phyloP scores from a whole-genome alignment of 106 monocot species.

The Hemerocallis citrina region DNA sequence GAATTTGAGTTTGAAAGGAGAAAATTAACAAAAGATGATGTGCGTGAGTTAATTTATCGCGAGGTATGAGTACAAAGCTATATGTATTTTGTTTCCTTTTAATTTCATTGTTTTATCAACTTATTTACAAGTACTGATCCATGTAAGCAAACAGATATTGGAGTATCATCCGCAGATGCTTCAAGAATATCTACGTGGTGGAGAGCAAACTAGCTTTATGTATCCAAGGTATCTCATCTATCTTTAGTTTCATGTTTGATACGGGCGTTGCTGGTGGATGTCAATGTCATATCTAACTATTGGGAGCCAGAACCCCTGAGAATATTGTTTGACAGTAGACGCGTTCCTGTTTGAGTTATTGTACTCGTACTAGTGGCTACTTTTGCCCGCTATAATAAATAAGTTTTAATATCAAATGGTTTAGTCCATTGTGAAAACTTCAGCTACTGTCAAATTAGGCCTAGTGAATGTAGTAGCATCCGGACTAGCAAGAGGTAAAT shows the following conservation, averaged over 20 bases:
- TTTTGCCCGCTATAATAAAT: no score
- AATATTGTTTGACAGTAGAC: no score
- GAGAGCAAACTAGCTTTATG: constrained; percentile 65
- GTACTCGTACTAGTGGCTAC: no score
- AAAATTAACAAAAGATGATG: constrained; percentile 70
- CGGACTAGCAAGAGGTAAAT: no score
- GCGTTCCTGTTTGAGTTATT: no score
- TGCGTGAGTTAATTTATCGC: constrained; percentile 68
- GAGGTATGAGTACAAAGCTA: constrained; percentile 33
- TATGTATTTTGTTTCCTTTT: background rate
- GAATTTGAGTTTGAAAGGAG: constrained; percentile 83
- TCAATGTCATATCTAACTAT: no score
- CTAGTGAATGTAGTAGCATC: no score
- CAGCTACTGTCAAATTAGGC: no score
- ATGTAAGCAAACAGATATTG: constrained; percentile 48
- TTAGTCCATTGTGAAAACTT: no score
- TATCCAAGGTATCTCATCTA: constrained; percentile 61
- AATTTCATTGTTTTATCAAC: background rate
- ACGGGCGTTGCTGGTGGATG: no score
- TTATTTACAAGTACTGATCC: constrained; percentile 9
- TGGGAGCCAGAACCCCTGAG: no score
- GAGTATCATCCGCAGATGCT: constrained; percentile 89
- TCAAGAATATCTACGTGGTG: constrained; percentile 61
- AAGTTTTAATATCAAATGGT: no score
- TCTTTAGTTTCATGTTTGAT: background rate